Evolutionary conservation across 2,329 filamentous ascomycete genomes (phyloP), one percentile per base, ranked within the genome.

Genomic region (Colletotrichum sp.): DNA sequence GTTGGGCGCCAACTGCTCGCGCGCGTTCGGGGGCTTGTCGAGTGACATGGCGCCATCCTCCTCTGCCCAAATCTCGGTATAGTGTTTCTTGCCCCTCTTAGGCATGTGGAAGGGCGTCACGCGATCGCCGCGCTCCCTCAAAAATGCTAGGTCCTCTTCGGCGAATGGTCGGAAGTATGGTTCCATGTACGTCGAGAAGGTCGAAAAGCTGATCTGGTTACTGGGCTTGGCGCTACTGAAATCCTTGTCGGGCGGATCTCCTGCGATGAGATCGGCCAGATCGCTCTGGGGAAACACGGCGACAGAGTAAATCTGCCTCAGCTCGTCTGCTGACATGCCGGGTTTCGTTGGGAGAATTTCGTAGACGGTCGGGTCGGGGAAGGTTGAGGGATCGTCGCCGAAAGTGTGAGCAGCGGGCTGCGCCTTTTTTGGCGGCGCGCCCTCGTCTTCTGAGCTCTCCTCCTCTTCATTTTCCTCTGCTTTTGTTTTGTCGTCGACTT

Each of bases 151-250:
- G 82, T 99, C 97, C 83, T 99, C 97, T 82, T 99, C 97, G 1
- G 94, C 95, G 80, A 98, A 94, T 0, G 94, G 93, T 8, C 96
- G 92, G 79, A 98, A 97, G 86, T 95, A 99, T 0, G 96, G 95
- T 78, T 99, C 97, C 71, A 98, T 91, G 82, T 97, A 98, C 8
- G 94, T 93, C n/a, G 94, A 93, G 84, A 99, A 99, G 3, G 96
- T 98, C 72, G 92, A 94, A 79, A 97, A 97, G 83, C 95, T 96
- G 83, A 99, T 97, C 87, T 99, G 97, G 81, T 96, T 98, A 24
- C 93, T 93, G 7, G 96, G 96, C 83, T 99, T 99, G 39, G 95
- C 94, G 82, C 92, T 98, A 83, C 95, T 98, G 81, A 98, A 99
- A 86, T 99, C 97, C 83, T 95, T 96, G 84, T 99, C 96, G 2